Conservation (phyloP, 2,329 filamentous ascomycete genomes). For the Zymoseptoria pseudotritici region DNA sequence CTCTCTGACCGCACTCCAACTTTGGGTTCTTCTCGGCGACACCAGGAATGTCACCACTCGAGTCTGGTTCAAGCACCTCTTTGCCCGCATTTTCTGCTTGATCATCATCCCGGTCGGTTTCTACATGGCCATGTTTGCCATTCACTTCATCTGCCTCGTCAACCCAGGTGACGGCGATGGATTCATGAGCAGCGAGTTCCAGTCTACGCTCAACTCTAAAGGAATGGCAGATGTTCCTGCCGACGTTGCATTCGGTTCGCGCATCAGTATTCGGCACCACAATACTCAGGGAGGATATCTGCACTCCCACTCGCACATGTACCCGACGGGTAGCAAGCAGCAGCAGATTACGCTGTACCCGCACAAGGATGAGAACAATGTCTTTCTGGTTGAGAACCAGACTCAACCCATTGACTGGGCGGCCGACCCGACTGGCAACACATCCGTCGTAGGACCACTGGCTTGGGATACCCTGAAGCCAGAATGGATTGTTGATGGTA, state of each 20-base stretch:
- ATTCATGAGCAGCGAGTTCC: slow-evolving; percentile 99
- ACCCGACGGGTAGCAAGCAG: slow-evolving; percentile 93
- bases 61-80: slow-evolving; percentile 87
- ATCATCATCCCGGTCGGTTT: slow-evolving; percentile 82
- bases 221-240: slow-evolving; percentile 91
- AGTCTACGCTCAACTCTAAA: slow-evolving; percentile 93
- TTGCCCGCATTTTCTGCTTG: slow-evolving; percentile 82
- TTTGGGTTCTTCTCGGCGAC: slow-evolving; percentile 93
- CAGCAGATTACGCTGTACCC: slow-evolving; percentile 98
- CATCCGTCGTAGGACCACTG: slow-evolving; percentile 68
- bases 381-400: slow-evolving; percentile 91
- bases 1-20: slow-evolving; percentile 77
- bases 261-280: slow-evolving; percentile 79
- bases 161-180: slow-evolving; percentile 97
- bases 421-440: slow-evolving; percentile 43
- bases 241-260: slow-evolving; percentile 83
- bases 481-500: slow-evolving; percentile 68
- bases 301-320: slow-evolving; percentile 96
- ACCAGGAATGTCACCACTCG: slow-evolving; percentile 73
- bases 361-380: slow-evolving; percentile 97
- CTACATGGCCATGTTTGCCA: slow-evolving; percentile 95
- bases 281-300: slow-evolving; percentile 98
- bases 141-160: slow-evolving; percentile 86
- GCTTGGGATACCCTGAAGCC: slow-evolving; percentile 75
- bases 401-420: slow-evolving; percentile 68